Evolutionary conservation across 1,284 basidiomycete genomes (phyloP), one percentile per base, ranked within the genome.

Genomic region (Thecaphora thlaspeos): DNA sequence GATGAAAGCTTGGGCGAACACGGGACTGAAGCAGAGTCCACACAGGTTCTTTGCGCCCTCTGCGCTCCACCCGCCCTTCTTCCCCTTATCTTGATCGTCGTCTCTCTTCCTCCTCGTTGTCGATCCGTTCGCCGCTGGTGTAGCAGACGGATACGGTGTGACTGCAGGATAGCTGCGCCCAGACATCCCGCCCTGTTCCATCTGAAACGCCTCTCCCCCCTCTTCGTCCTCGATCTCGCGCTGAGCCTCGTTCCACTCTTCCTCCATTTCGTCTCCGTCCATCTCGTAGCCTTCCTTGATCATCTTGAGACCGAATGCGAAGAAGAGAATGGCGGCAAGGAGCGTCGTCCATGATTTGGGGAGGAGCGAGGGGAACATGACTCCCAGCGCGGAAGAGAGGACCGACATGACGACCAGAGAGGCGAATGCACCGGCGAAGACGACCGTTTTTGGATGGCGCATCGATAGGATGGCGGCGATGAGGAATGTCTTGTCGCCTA

Each of bases 401-500:
- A 73, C 53, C 32, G 74, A 76, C 94, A 99, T 99, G 79, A 96
- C 80, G 42, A 89, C 83, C 38, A 99, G 83, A 2, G 90, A 90
- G 22, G 84, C 83, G 71, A 97, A 89, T 1, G 93, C 92, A 43
- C 94, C 94, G 1, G 84, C 82, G 77, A 97, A 97, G 48, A 98
- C 92, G 50, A 87, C 81, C 41, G 87, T 73, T 14, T 91, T 86
- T 0, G 90, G 86, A 76, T 96, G 91, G 2, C 92, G 87, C 86
- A 95, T 94, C 10, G 94, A 90, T 67, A 99, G 87, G 70, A 99
- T 93, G 52, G 94, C 95, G 21, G 94, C 83, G 43, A 97, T 96
- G 56, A 98, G 86, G 78, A 98, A 98, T 0, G 94, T 98, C 80
- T 97, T 97, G 86, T 98, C 95, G 42, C 94, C 93, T 62, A 81